Evolutionary conservation across 2,329 filamentous ascomycete genomes (phyloP).

Genomic region (Teratosphaeria gauchensis): DNA sequence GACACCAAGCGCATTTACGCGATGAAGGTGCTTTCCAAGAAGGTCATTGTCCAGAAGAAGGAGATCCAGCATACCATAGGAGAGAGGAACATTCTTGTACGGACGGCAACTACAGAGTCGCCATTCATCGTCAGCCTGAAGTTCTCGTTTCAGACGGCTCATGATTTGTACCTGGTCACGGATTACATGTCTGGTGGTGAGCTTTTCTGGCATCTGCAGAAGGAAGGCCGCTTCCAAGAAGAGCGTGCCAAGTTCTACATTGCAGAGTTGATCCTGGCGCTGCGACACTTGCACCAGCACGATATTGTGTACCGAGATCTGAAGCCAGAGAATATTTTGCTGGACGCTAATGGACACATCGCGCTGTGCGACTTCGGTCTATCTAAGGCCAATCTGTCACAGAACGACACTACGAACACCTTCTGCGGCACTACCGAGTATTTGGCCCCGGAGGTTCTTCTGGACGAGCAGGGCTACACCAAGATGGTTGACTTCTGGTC

Average conservation of each 20-base stretch:
- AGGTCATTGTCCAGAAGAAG: conserved; percentile 99
- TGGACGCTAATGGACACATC: conserved; percentile 96
- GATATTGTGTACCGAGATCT: conserved; percentile 97
- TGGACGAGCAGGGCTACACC: conserved; percentile 95
- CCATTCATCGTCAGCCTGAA: conserved; percentile 97
- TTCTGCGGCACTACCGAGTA: conserved; percentile 99
- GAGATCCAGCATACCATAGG: conserved; percentile 95
- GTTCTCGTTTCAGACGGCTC: conserved; percentile 96
- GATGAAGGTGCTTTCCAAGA: conserved; percentile 99
- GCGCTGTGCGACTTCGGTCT: conserved; percentile 95
- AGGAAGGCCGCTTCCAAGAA: conserved; percentile 92
- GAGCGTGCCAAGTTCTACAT: conserved; percentile 97
- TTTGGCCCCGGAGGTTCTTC: conserved; percentile 83
- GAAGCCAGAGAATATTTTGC: conserved; percentile 93
- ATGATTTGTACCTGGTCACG: conserved; percentile 94
- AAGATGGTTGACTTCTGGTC: conserved; percentile 99
- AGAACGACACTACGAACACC: conserved; percentile 96
- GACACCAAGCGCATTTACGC: conserved; percentile 94
- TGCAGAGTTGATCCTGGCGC: conserved; percentile 87
- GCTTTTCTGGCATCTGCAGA: conserved; percentile 96
- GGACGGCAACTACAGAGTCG: conserved; percentile 89
- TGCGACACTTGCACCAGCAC: conserved; percentile 91
- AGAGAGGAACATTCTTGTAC: conserved; percentile 92
- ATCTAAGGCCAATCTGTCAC: conserved; percentile 92
- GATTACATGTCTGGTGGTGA: conserved; percentile 99